phyloP scores from a whole-genome alignment of 208 protist species.

The Phytomonas sp. region DNA sequence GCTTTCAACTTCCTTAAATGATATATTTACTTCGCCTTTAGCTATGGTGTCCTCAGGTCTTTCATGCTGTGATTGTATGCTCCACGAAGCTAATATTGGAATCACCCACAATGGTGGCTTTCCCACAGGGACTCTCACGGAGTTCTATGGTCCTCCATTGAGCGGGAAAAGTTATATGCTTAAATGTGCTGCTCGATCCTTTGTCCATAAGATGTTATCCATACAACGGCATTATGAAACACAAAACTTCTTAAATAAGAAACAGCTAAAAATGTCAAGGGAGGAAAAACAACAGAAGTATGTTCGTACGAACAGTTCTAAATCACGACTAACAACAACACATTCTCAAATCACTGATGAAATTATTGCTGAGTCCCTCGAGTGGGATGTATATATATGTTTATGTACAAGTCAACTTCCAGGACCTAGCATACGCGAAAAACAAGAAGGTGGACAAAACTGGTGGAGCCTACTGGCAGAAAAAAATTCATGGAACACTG shows the following conservation, averaged over 20 bases:
- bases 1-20: background rate
- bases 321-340: background rate
- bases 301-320: background rate
- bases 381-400: constrained; percentile 26
- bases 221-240: background rate
- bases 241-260: background rate
- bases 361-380: background rate
- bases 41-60: background rate
- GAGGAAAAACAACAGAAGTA: background rate
- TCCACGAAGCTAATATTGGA: constrained; percentile 12
- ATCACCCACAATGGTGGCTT: constrained; percentile 15
- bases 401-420: background rate
- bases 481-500: background rate
- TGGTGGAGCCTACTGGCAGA: background rate
- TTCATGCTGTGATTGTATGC: constrained; percentile 9
- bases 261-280: background rate
- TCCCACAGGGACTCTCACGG: constrained; percentile 18
- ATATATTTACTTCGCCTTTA: background rate
- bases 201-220: constrained; percentile 19
- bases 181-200: constrained; percentile 12
- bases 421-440: background rate
- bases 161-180: constrained; percentile 27
- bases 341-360: background rate
- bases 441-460: background rate
- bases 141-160: constrained; percentile 34